These are phyloP conservation scores for Saksenaea oblongispora DNA, from an alignment of 371 early-diverging fungal species.

Conservation along the genomic window DNA sequence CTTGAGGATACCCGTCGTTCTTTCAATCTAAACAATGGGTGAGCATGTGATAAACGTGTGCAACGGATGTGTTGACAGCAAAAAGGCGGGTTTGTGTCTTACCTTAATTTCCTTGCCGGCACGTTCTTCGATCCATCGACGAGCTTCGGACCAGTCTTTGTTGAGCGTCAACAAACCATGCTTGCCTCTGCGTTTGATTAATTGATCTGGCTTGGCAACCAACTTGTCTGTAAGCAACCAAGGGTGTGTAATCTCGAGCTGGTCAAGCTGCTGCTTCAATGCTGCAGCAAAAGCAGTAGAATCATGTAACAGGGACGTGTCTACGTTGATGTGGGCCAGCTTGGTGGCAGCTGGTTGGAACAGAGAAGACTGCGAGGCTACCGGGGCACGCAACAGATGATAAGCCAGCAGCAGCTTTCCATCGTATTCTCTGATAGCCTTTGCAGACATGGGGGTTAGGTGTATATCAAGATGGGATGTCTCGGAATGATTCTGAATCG, in stretches of 20 bases:
- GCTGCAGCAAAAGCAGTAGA: slow-evolving; percentile 50
- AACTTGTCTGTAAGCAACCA: slow-evolving; percentile 84
- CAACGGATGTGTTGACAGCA: slow-evolving; percentile 3
- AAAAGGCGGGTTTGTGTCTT: slow-evolving; percentile 24
- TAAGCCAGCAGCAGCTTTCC: slow-evolving; percentile 93
- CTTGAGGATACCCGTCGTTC: slow-evolving; percentile 84
- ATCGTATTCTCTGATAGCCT: slow-evolving; percentile 96
- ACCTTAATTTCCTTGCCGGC: slow-evolving; percentile 87
- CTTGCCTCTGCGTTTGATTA: slow-evolving; percentile 97
- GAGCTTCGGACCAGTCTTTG: slow-evolving; percentile 83
- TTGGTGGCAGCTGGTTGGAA: slow-evolving; percentile 77
- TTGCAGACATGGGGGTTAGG: slow-evolving; percentile 82
- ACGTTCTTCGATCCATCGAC: slow-evolving; percentile 86
- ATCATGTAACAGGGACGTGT: slow-evolving; percentile 57
- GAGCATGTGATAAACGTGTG: slow-evolving; percentile 13
- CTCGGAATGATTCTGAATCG: not conserved
- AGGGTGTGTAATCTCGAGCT: slow-evolving; percentile 77
- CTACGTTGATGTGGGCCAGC: slow-evolving; percentile 79
- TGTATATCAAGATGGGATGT: slow-evolving; percentile 11
- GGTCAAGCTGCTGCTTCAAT: slow-evolving; percentile 66
- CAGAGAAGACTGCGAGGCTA: slow-evolving; percentile 49
- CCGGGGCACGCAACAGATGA: slow-evolving; percentile 79
- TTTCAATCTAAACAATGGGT: slow-evolving; percentile 67
- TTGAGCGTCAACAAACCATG: slow-evolving; percentile 90
- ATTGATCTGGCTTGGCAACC: slow-evolving; percentile 96